Evolutionary conservation across 192 early-diverging fungal genomes (phyloP).

Genomic region (Mortierella alpina): DNA sequence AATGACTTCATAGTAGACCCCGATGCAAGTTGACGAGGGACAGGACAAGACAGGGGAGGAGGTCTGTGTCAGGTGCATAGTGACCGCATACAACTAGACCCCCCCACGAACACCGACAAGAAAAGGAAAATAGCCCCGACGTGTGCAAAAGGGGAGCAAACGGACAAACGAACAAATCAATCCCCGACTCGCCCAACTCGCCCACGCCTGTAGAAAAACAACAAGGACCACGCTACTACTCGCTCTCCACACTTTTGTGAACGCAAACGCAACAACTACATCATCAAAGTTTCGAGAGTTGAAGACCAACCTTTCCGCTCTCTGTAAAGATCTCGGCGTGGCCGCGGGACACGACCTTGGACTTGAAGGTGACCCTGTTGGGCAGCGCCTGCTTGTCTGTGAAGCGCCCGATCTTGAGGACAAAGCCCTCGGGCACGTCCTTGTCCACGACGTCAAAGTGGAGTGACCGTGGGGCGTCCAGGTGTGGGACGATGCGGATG

Average conservation of each 20-base stretch:
- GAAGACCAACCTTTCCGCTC: slow-evolving; percentile 63
- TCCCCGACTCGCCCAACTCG: too few species aligned
- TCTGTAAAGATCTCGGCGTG: slow-evolving; percentile 96
- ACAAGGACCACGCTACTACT: too few species aligned
- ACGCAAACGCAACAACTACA: too few species aligned
- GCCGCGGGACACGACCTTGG: slow-evolving; percentile 92
- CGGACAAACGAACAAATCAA: too few species aligned
- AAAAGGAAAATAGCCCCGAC: background rate
- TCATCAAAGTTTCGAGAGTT: too few species aligned
- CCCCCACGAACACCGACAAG: background rate
- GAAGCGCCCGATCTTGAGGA: slow-evolving; percentile 80
- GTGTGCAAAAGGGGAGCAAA: too few species aligned
- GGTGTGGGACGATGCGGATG: slow-evolving; percentile 69
- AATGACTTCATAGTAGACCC: too few species aligned
- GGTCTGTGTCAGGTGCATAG: background rate
- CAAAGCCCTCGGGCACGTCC: slow-evolving; percentile 68
- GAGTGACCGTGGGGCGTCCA: slow-evolving; percentile 61
- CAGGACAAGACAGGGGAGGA: background rate
- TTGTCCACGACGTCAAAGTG: slow-evolving; percentile 68
- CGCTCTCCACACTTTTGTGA: too few species aligned
- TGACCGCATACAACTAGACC: slow-evolving; percentile 3
- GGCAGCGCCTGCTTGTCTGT: slow-evolving; percentile 70
- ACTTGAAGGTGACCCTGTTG: slow-evolving; percentile 87
- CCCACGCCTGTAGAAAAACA: too few species aligned
- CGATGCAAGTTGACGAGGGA: background rate